Evolutionary conservation across 2,329 filamentous ascomycete genomes (phyloP).

Genomic region (Aureobasidium melanogenum): DNA sequence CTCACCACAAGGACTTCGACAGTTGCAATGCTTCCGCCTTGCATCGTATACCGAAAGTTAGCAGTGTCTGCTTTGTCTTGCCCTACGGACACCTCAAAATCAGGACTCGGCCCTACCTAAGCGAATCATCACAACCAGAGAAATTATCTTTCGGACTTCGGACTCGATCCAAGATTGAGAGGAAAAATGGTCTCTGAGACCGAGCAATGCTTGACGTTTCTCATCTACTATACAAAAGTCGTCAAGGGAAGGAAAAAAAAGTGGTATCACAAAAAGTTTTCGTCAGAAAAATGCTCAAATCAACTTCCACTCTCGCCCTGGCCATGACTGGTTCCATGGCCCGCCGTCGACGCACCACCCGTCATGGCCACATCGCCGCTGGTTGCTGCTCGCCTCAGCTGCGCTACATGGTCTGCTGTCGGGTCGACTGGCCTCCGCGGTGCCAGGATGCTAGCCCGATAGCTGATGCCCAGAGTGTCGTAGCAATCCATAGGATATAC

Average conservation of each 20-base stretch:
- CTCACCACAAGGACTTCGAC: background rate
- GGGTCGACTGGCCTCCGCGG: slow-evolving; percentile 10
- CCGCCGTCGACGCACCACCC: slow-evolving; percentile 13
- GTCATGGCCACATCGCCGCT: slow-evolving; percentile 14
- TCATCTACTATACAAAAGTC: slow-evolving; percentile 64
- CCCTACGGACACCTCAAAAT: background rate
- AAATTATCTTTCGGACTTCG: background rate
- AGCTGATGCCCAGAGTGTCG: slow-evolving; percentile 47
- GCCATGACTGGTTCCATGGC: slow-evolving; percentile 9
- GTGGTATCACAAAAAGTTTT: slow-evolving; percentile 12
- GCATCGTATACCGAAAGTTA: background rate
- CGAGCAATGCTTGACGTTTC: slow-evolving; percentile 81
- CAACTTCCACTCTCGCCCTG: background rate
- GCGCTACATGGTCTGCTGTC: slow-evolving; percentile 5
- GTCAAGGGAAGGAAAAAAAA: slow-evolving; percentile 17
- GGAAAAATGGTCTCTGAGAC: slow-evolving; percentile 13
- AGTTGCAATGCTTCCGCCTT: background rate
- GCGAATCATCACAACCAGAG: background rate
- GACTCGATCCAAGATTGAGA: background rate
- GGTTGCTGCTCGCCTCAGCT: background rate
- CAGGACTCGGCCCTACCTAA: background rate
- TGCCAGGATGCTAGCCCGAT: slow-evolving; percentile 42
- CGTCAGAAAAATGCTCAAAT: slow-evolving; percentile 6
- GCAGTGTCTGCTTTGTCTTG: background rate
- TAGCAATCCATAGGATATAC: slow-evolving; percentile 68